Evolutionary conservation across 306 rosid genomes (phyloP).

Genomic region (Delonix regia): DNA sequence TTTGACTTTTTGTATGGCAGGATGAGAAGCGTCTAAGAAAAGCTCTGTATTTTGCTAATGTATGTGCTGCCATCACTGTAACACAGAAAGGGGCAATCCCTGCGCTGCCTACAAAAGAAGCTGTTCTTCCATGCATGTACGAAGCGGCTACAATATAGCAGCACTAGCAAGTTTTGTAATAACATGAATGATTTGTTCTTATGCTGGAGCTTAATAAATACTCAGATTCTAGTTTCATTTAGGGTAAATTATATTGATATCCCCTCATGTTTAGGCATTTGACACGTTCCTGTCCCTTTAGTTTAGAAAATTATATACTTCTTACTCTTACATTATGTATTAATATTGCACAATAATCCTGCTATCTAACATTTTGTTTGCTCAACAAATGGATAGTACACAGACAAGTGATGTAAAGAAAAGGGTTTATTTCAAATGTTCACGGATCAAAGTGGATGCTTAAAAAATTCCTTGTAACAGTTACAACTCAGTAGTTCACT

Average conservation of each 20-base stretch:
- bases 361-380: too few relatives aligned
- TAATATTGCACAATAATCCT: too few relatives aligned
- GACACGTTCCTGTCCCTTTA: background rate
- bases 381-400: too few relatives aligned
- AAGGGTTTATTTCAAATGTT: too few relatives aligned
- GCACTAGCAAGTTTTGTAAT: background rate
- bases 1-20: too few relatives aligned
- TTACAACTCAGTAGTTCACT: too few relatives aligned
- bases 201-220: background rate
- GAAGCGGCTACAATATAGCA: constrained; percentile 33
- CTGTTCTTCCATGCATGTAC: constrained; percentile 50
- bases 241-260: background rate
- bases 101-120: constrained; percentile 75
- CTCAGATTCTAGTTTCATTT: background rate
- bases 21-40: constrained; percentile 40
- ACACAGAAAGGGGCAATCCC: constrained; percentile 89
- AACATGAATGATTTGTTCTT: too few relatives aligned
- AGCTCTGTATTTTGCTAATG: constrained; percentile 77
- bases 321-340: too few relatives aligned
- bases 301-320: background rate
- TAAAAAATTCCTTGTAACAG: too few relatives aligned
- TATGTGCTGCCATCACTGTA: constrained; percentile 80
- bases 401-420: too few relatives aligned
- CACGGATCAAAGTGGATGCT: too few relatives aligned
- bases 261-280: background rate